A percentile compares a stretch with the other conserved stretches of the same genome.
These are phyloP conservation scores for Celoporthe dispersa DNA, from an alignment of 2,329 filamentous ascomycete genomes.

Conservation along the genomic window DNA sequence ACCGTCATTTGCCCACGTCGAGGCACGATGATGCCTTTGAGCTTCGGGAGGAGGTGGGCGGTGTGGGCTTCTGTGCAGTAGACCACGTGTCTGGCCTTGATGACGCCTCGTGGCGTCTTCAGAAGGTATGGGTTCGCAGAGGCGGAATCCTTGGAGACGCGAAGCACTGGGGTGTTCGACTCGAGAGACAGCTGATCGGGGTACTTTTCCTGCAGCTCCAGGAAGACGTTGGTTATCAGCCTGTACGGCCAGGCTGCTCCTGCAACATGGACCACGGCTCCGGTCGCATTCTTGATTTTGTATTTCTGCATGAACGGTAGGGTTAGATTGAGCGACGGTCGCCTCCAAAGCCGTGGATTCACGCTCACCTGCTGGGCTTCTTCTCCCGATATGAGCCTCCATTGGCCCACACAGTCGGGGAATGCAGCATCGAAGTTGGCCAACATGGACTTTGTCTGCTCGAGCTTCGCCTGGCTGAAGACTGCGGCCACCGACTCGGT, in stretches of 20 bases:
- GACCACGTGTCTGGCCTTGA: slow-evolving; percentile 42
- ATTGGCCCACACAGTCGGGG: too few relatives aligned
- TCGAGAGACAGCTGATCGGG: slow-evolving; percentile 36
- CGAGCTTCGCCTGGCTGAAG: too few relatives aligned
- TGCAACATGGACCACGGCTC: slow-evolving; percentile 29
- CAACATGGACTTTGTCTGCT: too few relatives aligned
- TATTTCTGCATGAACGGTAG: too few relatives aligned
- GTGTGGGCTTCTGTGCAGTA: slow-evolving; percentile 49
- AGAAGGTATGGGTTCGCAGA: slow-evolving; percentile 37
- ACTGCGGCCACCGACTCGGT: too few relatives aligned
- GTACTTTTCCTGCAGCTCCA: slow-evolving; percentile 37
- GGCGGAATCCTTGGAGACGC: too few relatives aligned
- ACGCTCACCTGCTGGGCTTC: too few relatives aligned
- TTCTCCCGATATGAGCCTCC: too few relatives aligned
- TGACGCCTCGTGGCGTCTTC: slow-evolving; percentile 41
- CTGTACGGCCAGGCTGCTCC: slow-evolving; percentile 47
- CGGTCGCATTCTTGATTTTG: too few relatives aligned
- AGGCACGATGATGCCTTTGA: slow-evolving; percentile 44
- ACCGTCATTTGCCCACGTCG: slow-evolving; percentile 49
- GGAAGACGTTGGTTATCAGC: slow-evolving; percentile 42
- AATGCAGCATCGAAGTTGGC: too few relatives aligned
- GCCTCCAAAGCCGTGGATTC: too few relatives aligned
- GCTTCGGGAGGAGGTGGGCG: slow-evolving; percentile 45
- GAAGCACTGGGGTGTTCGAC: slow-evolving; percentile 37
- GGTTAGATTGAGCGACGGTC: too few relatives aligned